Percentiles rank a stretch among this genome's conserved stretches.
Conservation (phyloP, 306 rosid species). For the Hylodesmum podocarpum region DNA sequence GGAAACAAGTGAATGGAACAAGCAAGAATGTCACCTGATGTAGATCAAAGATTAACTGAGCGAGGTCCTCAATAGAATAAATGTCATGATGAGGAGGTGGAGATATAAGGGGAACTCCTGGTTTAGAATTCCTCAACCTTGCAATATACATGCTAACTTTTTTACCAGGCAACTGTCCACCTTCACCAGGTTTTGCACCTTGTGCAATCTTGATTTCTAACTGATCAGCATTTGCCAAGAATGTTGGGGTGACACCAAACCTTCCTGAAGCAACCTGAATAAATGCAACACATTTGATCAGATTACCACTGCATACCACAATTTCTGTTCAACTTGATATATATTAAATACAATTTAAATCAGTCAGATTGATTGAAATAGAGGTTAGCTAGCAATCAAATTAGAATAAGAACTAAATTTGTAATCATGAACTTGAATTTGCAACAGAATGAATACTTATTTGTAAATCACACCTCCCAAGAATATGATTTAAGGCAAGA, state of each 20-base stretch:
- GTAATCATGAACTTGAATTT: background rate
- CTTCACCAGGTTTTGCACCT: slow-evolving; percentile 99
- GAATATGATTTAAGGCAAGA: background rate
- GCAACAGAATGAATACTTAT: background rate
- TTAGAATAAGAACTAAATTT: slow-evolving; percentile 17
- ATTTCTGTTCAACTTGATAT: background rate
- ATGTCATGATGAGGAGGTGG: slow-evolving; percentile 99
- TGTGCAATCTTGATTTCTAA: slow-evolving; percentile 98
- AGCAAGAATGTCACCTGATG: slow-evolving; percentile 77
- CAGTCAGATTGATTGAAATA: background rate
- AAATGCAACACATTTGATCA: slow-evolving; percentile 31
- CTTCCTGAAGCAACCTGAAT: slow-evolving; percentile 99
- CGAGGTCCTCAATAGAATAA: slow-evolving; percentile 99
- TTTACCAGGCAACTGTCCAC: slow-evolving; percentile 98
- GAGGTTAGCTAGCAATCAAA: background rate
- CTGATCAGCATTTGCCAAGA: slow-evolving; percentile 97
- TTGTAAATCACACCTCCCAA: slow-evolving; percentile 12
- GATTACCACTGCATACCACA: slow-evolving; percentile 25
- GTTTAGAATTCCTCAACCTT: slow-evolving; percentile 96
- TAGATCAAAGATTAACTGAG: slow-evolving; percentile 95
- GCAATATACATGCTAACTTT: slow-evolving; percentile 99
- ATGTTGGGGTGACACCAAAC: slow-evolving; percentile 99
- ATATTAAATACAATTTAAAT: slow-evolving; percentile 16
- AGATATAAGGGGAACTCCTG: slow-evolving; percentile 99
- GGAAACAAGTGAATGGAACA: slow-evolving; percentile 20